Conservation (phyloP, 768 basidiomycete species). For the Trametes sanguinea region DNA sequence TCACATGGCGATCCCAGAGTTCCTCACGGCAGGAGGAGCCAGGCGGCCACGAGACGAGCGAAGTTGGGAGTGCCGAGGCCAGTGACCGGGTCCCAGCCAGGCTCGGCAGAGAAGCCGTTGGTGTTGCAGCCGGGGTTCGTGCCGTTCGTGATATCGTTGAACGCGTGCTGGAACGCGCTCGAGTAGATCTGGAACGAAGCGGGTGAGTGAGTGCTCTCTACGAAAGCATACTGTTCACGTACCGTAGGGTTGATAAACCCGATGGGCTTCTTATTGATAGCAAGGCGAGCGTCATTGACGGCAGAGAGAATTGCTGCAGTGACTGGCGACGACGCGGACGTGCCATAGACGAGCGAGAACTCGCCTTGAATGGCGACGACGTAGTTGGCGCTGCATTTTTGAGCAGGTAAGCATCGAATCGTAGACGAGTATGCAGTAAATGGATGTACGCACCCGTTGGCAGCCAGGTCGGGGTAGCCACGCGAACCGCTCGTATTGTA, state of each 20-base stretch:
- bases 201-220: background rate
- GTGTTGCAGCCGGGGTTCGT: conserved; percentile 41
- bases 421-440: background rate
- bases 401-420: background rate
- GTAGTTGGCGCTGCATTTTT: conserved; percentile 33
- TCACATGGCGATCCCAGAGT: no score
- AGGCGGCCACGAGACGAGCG: conserved; percentile 9
- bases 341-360: conserved; percentile 37
- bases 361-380: conserved; percentile 34
- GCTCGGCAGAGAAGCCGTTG: conserved; percentile 33
- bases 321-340: conserved; percentile 41
- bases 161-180: conserved; percentile 19
- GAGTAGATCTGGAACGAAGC: conserved; percentile 24
- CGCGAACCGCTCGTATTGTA: conserved; percentile 39
- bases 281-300: conserved; percentile 41
- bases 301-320: conserved; percentile 37
- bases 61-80: conserved; percentile 39
- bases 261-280: conserved; percentile 37
- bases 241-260: conserved; percentile 67
- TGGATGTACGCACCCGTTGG: conserved; percentile 33
- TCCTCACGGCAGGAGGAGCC: conserved; percentile 16
- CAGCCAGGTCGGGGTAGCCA: conserved; percentile 37
- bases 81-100: conserved; percentile 41
- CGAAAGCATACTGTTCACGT: conserved; percentile 21
- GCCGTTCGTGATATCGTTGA: conserved; percentile 40